Conservation (phyloP, 2,329 filamentous ascomycete species). For the Tolypocladium tropicale region DNA sequence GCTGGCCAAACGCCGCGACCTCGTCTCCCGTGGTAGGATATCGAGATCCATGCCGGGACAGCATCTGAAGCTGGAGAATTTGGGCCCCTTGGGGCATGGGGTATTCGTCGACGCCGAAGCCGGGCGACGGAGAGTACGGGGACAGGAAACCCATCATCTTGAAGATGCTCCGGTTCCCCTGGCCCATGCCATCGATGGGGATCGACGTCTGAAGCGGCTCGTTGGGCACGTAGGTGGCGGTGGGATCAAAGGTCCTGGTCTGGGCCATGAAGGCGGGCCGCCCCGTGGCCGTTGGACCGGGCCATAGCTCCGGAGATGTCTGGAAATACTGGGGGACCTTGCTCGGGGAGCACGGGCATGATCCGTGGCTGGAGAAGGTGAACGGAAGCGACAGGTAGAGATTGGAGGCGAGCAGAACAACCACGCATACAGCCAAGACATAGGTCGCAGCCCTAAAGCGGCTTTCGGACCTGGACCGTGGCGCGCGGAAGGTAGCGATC, state of each 20-base stretch:
- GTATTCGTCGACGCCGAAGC: slow-evolving; percentile 67
- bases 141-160: slow-evolving; percentile 56
- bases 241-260: slow-evolving; percentile 57
- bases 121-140: slow-evolving; percentile 60
- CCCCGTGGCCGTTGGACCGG: slow-evolving; percentile 62
- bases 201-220: slow-evolving; percentile 60
- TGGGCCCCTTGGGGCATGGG: slow-evolving; percentile 55
- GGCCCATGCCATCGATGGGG: slow-evolving; percentile 50
- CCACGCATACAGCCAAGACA: slow-evolving; percentile 20
- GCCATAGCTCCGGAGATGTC: slow-evolving; percentile 47
- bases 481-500: slow-evolving; percentile 4
- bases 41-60: slow-evolving; percentile 62
- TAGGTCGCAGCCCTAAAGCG: slow-evolving; percentile 20
- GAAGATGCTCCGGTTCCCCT: slow-evolving; percentile 56
- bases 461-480: slow-evolving; percentile 11
- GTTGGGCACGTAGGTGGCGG: slow-evolving; percentile 56
- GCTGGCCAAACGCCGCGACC: slow-evolving; percentile 43
- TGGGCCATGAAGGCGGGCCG: slow-evolving; percentile 60
- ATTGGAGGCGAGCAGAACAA: slow-evolving; percentile 26
- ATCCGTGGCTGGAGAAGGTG: slow-evolving; percentile 12
- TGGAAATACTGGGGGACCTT: slow-evolving; percentile 54
- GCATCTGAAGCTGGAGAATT: slow-evolving; percentile 61
- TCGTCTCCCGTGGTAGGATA: slow-evolving; percentile 57
- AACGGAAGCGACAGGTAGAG: slow-evolving; percentile 25
- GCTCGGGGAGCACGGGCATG: slow-evolving; percentile 20